Percentiles rank a stretch among this genome's conserved stretches.
phyloP scores from a whole-genome alignment of 2,329 filamentous ascomycete genomes.

The Eutypa lata region DNA sequence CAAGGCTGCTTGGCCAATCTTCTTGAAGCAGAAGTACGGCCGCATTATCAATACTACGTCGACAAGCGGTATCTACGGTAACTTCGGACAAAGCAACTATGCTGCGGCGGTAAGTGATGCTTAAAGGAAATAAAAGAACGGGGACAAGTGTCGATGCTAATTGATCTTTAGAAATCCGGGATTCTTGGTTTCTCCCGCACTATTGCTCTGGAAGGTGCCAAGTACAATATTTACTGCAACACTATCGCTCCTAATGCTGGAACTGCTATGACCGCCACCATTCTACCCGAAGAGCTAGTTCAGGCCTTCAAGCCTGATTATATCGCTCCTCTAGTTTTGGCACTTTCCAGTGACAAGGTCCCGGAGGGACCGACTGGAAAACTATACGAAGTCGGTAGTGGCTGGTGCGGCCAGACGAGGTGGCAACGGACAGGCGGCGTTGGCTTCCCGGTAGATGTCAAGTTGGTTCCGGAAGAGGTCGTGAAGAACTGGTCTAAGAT shows the following conservation, averaged over 20 bases:
- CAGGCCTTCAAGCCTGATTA: conserved; percentile 99
- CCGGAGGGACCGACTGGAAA: conserved; percentile 80
- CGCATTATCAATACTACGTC: conserved; percentile 96
- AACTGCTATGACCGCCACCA: conserved; percentile 88
- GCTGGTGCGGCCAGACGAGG: conserved; percentile 87
- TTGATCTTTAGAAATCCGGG: conserved; percentile 65
- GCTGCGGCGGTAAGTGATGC: conserved; percentile 68
- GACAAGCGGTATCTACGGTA: conserved; percentile 96
- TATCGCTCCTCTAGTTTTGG: conserved; percentile 87
- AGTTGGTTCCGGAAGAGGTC: conserved; percentile 82
- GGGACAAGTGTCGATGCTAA: conserved; percentile 14
- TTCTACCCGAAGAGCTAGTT: conserved; percentile 95
- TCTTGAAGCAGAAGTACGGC: conserved; percentile 98
- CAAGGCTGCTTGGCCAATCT: conserved; percentile 96
- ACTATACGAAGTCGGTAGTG: conserved; percentile 91
- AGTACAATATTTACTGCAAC: conserved; percentile 98
- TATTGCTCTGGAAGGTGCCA: conserved; percentile 85
- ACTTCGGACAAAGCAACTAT: conserved; percentile 99
- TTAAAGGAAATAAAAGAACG: conserved; percentile 2
- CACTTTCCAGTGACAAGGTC: conserved; percentile 80
- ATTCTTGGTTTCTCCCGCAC: conserved; percentile 95
- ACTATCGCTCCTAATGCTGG: conserved; percentile 97
- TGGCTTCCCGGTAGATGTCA: conserved; percentile 84
- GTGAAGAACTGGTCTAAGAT: conserved; percentile 74
- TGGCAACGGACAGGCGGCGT: conserved; percentile 92